Evolutionary conservation across 441 rosid genomes (phyloP), one percentile per base, ranked within the genome.

Genomic region (Kokia cookei): DNA sequence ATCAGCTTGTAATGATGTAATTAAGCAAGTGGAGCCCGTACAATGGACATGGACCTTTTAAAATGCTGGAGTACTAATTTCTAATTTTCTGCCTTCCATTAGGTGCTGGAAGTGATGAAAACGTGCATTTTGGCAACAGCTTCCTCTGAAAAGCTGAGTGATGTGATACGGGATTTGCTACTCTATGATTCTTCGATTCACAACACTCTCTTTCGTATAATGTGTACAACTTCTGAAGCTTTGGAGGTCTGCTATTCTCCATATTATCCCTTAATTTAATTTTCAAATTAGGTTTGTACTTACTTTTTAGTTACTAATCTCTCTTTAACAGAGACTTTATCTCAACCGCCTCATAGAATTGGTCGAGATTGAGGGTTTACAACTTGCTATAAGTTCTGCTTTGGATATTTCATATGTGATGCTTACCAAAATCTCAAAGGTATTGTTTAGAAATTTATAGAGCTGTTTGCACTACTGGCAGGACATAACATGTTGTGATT

Each of bases 131-230:
- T 78, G 72, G 84, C 86, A 75, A 68, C 84, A 65, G 80, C 86
- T 22, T 84, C 76, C 83, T 84, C 82, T 66, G 87, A 85, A 65
- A 92, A 90, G 82, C 78, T 85, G 75, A 87, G 88, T 59, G 82
- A 78, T 75, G 82, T 82, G 62, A 72, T 96, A 79, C 85, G 81
- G 80, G 86, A 89, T 71, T 79, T 96, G 74, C 80, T 93, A 80
- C 89, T 96, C 53, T 72, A 76, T 77, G 98, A 96, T 86, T 86
- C 93, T 80, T 93, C 99, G 72, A 91, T 96, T 79, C 93, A 87
- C 75, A 83, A 70, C 37, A 72, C 88, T 61, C 85, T 93, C 50
- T 86, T 90, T 69, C 94, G 96, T 75, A 84, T 90, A 78, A 80
- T 88, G 77, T 91, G 98, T 79, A 92, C 88, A 24, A 91, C 92